A percentile compares a stretch with the other conserved stretches of the same genome.
Evolutionary conservation across 2,329 filamentous ascomycete species (phyloP).

Genomic region (Orbilia quercus): DNA sequence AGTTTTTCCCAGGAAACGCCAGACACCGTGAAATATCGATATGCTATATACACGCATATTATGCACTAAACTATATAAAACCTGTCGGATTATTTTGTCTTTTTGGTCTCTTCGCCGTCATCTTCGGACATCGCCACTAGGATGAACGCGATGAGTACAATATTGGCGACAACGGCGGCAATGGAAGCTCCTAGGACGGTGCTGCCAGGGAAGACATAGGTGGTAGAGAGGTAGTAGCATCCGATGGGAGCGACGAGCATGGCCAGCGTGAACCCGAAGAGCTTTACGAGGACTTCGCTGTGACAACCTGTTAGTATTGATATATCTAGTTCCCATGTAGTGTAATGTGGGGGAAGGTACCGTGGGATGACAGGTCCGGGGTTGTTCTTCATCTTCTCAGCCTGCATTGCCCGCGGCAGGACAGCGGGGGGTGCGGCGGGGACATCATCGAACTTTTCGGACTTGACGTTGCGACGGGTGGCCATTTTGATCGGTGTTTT

Average conservation of each 20-base stretch:
- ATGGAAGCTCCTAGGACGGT: conserved; percentile 63
- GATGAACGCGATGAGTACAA: conserved; percentile 89
- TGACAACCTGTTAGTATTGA: neutral
- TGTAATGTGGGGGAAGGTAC: conserved; percentile 71
- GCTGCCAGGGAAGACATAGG: conserved; percentile 80
- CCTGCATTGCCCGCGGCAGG: conserved; percentile 61
- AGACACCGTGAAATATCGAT: conserved; percentile 5
- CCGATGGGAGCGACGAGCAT: conserved; percentile 90
- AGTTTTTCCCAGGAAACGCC: no score
- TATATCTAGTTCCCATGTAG: no score
- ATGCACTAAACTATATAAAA: neutral
- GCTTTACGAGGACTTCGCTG: conserved; percentile 87
- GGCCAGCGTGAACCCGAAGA: conserved; percentile 87
- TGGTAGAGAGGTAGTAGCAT: conserved; percentile 84
- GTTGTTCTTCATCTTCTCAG: conserved; percentile 71
- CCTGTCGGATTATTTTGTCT: conserved; percentile 64
- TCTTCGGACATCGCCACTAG: conserved; percentile 93
- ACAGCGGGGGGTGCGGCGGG: conserved; percentile 67
- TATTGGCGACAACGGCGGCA: conserved; percentile 89
- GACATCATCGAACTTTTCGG: conserved; percentile 74
- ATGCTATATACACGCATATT: conserved; percentile 9
- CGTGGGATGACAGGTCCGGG: conserved; percentile 70
- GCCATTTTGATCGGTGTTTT: conserved; percentile 68
- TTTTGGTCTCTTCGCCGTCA: conserved; percentile 68
- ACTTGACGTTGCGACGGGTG: conserved; percentile 73